Evolutionary conservation across 768 basidiomycete genomes (phyloP).

Genomic region (Boletus sensibilis): DNA sequence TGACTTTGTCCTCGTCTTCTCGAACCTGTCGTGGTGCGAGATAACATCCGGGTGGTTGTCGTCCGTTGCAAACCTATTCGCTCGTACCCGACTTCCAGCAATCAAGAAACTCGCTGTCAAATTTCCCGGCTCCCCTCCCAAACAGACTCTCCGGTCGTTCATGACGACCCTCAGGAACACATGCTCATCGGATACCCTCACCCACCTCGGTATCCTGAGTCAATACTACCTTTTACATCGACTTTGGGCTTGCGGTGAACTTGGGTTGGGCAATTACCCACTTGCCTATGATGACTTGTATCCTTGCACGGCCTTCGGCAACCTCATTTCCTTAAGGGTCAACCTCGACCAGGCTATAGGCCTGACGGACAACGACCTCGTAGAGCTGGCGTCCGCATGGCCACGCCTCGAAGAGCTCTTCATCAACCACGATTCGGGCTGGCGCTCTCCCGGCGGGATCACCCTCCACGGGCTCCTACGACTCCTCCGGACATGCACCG

Average conservation of each 20-base stretch:
- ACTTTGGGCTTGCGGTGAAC: not conserved
- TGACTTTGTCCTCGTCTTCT: not conserved
- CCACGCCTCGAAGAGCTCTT: not conserved
- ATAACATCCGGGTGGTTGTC: not conserved
- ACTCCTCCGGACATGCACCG: not conserved
- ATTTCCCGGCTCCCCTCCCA: not conserved
- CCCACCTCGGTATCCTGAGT: conserved; percentile 1
- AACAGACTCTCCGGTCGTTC: not conserved
- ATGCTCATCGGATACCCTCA: not conserved
- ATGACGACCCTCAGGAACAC: not conserved
- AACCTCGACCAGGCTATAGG: not conserved
- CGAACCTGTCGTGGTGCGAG: not conserved
- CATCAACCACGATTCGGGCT: conserved; percentile 1
- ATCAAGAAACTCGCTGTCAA: not conserved
- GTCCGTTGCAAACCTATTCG: not conserved
- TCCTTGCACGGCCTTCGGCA: not conserved
- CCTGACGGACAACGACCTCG: conserved; percentile 1
- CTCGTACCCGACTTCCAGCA: not conserved
- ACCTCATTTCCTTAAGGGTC: not conserved
- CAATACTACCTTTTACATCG: not conserved
- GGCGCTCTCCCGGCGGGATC: not conserved
- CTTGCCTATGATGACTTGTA: not conserved
- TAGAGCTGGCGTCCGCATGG: not conserved
- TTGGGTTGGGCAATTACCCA: no score
- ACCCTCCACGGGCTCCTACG: not conserved